Conservation (phyloP, 2,329 filamentous ascomycete species). For the Chrysosporium keratinophilum region DNA sequence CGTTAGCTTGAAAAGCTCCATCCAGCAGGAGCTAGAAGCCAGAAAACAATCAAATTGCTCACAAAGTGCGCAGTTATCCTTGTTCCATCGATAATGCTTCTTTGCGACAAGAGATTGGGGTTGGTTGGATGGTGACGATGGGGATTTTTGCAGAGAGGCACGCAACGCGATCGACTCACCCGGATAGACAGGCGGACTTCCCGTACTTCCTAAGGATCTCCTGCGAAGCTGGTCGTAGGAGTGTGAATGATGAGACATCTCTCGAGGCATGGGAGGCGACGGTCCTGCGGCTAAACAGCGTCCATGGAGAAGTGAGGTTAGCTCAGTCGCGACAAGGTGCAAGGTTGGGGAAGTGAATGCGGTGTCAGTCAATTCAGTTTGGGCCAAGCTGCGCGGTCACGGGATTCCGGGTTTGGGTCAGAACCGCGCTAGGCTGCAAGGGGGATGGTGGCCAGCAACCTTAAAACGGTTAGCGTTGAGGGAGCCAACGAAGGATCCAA, state of each 20-base stretch:
- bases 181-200: slow-evolving; percentile 27
- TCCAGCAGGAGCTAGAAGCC: not conserved
- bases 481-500: not conserved
- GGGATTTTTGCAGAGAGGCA: not conserved
- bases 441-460: slow-evolving; percentile 20
- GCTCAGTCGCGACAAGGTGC: slow-evolving; percentile 18
- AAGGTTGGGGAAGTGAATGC: slow-evolving; percentile 9
- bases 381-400: slow-evolving; percentile 16
- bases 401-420: slow-evolving; percentile 14
- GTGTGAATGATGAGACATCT: slow-evolving; percentile 30
- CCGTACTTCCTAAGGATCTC: slow-evolving; percentile 30
- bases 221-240: slow-evolving; percentile 27
- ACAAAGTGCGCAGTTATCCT: not conserved
- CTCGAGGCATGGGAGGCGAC: slow-evolving; percentile 19
- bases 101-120: not conserved
- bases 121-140: not conserved
- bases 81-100: not conserved
- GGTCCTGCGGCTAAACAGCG: slow-evolving; percentile 8
- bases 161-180: slow-evolving; percentile 26
- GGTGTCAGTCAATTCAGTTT: not conserved
- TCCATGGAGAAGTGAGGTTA: slow-evolving; percentile 10
- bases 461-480: slow-evolving; percentile 26
- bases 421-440: slow-evolving; percentile 22
- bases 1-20: not conserved
- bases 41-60: not conserved